Base-by-base conservation (phyloP, 1,139 yeast species). In the Kodamaea sp. region DNA sequence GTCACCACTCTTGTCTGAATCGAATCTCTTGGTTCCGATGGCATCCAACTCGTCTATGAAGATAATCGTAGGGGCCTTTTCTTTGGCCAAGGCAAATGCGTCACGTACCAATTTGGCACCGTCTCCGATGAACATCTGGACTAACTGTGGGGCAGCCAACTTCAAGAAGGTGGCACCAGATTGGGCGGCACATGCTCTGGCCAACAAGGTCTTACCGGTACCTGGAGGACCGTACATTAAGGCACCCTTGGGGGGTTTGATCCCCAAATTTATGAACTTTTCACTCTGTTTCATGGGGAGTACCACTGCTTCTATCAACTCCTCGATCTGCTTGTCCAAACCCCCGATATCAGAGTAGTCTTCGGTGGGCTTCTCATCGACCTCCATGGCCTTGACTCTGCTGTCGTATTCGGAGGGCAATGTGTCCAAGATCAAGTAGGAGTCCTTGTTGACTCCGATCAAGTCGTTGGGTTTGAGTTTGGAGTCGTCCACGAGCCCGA, bases 141-240 rank as follows among this genome's bases (percentile, higher is more conserved):
- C 98, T 50, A 92, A 78, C 62, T 94, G 98, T 13, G 99, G 98
- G 32, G 97, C 99, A 0, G 98, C 97, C 44, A 94, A 73, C 57
- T 92, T 92, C 56, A 92, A 73, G 59, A 92, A 92, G 0, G 98
- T 92, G n/a, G 98, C 98, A 42, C 94, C 95, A 0, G 96, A 86
- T 62, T 92, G 97, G 5, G 98, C 98, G 10, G 99, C 99, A 77
- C 98, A 92, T 2, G 98, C 98, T 59, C 98, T 79, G 5, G 99
- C 99, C 48, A 92, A 73, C 44, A 92, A 73, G 1, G 98, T 92
- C 65, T 92, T 92, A 61, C 99, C 99, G 2, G 99, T 92, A 56
- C 99, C 99, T 32, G 99, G 99, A 12, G 99, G 98, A 7, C 99
- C 99, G 60, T 92, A 92, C 98, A 92, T 92, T 41, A 92, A 72